Evolutionary conservation across 306 rosid genomes (phyloP), one percentile per base, ranked within the genome.

Genomic region (Quercus wislizeni): DNA sequence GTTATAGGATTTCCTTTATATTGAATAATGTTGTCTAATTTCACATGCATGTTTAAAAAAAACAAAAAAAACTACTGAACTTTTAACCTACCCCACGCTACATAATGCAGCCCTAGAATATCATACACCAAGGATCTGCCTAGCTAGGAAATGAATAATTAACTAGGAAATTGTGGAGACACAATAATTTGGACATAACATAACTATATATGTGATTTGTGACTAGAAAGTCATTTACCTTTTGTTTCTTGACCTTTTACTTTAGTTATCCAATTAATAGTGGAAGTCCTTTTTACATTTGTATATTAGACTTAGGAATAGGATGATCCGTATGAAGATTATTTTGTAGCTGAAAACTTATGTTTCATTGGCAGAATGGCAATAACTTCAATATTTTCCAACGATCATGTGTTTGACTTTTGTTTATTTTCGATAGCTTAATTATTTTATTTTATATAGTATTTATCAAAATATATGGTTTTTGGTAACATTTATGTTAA

Each of bases 61-160:
- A 27, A 38, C 19, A 62, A 27, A 7, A 62, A 62, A 27, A 55
- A 27, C 57, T 70, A 63, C 65, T 75, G 68, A 79, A 74, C 41
- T 74, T 84, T 69, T 64, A 69, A 78, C 23, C 57, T 15, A 33
- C 9, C 82, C 77, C 79, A 79, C 82, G 46, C 30, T 38, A 72
- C 62, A 38, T 63, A 17, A 71, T 81, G 81, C 69, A 11, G 41
- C 49, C 28, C 33, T 75, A 27, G 77, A 80, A 83, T 52, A 51
- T 82, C 35, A 49, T 49, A 49, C 17, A 49, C 4, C 54, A 49
- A 12, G 69, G 76, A 76, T 84, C 79, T 71, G 46, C 49, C 79
- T 71, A 64, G 56, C 79, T 75, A 64, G 46, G 52, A 68, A 33
- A 28, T 21, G 7, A 62, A 62, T 14, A 13, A 18, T 21, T 58